Evolutionary conservation across 1,284 basidiomycete species (phyloP), one percentile per base, ranked within the genome.

Genomic region (Sporisorium scitamineum): DNA sequence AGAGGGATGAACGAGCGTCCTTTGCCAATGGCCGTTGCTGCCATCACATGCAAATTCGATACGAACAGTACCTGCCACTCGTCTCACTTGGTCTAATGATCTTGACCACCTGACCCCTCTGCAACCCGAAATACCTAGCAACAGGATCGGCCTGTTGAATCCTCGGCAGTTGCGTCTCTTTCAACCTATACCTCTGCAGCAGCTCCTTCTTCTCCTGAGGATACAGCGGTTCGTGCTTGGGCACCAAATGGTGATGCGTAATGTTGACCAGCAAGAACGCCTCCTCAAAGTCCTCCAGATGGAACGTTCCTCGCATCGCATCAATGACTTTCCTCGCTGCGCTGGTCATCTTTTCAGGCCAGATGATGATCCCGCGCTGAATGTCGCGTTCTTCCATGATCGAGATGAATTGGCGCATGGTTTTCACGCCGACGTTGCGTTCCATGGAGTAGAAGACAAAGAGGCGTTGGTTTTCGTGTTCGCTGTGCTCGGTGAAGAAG

Each of bases 191-290:
- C 89, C 93, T 92, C 86, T 93, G 91, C 69, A 99, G 88, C 58
- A 99, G 87, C 13, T 90, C 88, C 83, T 90, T 91, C 88, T 99
- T 99, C 86, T 97, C 93, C 75, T 94, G 92, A 22, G 90, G 87
- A 10, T 90, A 90, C 78, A 99, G 89, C 63, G 99, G 92, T 79
- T 95, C 92, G 85, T 99, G 97, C 76, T 90, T 91, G 50, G 97
- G 97, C 5, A 99, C 97, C 37, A 99, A 89, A 44, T 93, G 93
- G 84, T 99, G 97, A 34, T 87, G 86, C 18, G 94, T 96, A 80
- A 99, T 99, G 87, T 99, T 99, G 76, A 99, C 97, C 5, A 99
- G 90, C 47, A 99, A 88, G 86, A 97, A 95, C 7, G 94, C 91
- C 87, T 99, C 97, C 31, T 95, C 93, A 86, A 99, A 99, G 81